Percentiles rank a stretch among this genome's conserved stretches.
These are phyloP conservation scores for Vigna nakashimae DNA, from an alignment of 306 rosid genomes.

Conservation along the genomic window DNA sequence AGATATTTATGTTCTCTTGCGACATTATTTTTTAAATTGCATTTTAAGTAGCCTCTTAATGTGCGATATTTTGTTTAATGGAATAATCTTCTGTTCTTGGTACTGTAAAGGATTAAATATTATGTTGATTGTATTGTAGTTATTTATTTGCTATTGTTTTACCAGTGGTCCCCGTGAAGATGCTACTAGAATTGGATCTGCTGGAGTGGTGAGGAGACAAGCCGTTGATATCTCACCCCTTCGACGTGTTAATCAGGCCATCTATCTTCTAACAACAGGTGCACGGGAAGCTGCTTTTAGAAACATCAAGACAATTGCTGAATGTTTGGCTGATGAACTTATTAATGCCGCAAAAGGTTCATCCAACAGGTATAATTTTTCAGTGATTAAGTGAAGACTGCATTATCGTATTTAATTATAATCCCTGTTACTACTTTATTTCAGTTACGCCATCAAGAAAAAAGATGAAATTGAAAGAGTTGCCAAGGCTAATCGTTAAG, in stretches of 20 bases:
- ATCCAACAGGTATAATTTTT: conserved; percentile 58
- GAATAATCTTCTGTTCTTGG: too few species aligned
- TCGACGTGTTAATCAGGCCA: conserved; percentile 72
- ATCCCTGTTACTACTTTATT: background rate
- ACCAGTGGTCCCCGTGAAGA: conserved; percentile 76
- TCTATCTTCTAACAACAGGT: conserved; percentile 68
- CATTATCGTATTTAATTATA: background rate
- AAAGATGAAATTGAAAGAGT: conserved; percentile 80
- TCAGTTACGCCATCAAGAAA: conserved; percentile 74
- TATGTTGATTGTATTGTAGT: too few species aligned
- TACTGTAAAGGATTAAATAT: too few species aligned
- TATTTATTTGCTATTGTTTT: background rate
- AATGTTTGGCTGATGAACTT: conserved; percentile 75
- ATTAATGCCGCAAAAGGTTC: conserved; percentile 78
- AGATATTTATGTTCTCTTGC: too few species aligned
- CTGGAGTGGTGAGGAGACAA: conserved; percentile 76
- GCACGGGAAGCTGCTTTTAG: conserved; percentile 78
- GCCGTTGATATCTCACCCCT: conserved; percentile 79
- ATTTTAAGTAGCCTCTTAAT: too few species aligned
- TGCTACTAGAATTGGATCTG: conserved; percentile 74
- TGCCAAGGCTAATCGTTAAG: conserved; percentile 76
- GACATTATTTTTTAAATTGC: too few species aligned
- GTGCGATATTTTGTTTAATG: too few species aligned
- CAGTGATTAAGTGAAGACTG: background rate
- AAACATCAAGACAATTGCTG: conserved; percentile 70